phyloP scores from a whole-genome alignment of 257 asterid species.

The Osmanthus fragrans region DNA sequence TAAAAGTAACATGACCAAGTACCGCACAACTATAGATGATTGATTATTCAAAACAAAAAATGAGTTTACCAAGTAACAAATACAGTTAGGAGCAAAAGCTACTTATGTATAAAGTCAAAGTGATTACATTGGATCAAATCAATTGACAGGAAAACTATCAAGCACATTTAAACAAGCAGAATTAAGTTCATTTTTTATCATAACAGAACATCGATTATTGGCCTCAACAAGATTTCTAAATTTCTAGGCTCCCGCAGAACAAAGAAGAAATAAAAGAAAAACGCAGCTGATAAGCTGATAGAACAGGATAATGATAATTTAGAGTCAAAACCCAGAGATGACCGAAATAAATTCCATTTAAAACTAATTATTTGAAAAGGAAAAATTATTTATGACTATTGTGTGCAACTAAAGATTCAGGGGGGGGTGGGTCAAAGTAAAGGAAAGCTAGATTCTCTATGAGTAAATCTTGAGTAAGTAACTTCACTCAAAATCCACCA shows the following conservation, averaged over 20 bases:
- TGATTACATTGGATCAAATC: not conserved
- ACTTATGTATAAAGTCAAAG: not conserved
- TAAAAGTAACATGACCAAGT: constrained; percentile 3
- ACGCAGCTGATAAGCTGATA: not conserved
- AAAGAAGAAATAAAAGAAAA: not conserved
- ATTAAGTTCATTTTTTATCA: not conserved
- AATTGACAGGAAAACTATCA: constrained; percentile 1
- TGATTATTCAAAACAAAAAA: not conserved
- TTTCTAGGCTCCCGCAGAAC: not conserved
- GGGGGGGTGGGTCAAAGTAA: not conserved
- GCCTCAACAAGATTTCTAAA: not conserved
- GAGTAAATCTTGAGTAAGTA: not conserved
- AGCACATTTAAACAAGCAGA: not conserved
- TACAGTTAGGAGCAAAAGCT: not conserved
- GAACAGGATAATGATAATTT: not conserved
- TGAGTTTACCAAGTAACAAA: constrained; percentile 3
- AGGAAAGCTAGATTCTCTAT: not conserved
- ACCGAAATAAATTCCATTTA: not conserved
- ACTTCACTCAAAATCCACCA: not conserved
- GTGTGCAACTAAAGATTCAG: not conserved
- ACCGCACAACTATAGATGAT: not conserved
- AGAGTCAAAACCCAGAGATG: not conserved
- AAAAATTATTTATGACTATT: not conserved
- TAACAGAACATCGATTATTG: constrained; percentile 6
- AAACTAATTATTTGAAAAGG: not conserved